These are phyloP conservation scores for Gossypium aridum DNA, from an alignment of 441 rosid species.

Conservation along the genomic window DNA sequence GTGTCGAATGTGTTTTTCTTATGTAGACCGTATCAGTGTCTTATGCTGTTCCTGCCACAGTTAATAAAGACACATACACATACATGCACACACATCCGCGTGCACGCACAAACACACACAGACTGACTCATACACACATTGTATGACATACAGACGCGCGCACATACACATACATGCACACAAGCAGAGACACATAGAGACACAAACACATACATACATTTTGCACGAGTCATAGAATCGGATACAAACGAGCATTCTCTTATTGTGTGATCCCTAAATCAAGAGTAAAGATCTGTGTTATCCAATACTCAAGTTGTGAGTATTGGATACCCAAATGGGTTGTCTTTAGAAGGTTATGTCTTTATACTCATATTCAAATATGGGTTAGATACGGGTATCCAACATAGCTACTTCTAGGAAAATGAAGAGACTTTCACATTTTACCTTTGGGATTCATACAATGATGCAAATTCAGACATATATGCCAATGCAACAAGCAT, in stretches of 20 bases:
- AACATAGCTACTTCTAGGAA: background rate
- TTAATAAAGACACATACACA: background rate
- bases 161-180: too few species aligned
- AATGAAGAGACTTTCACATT: background rate
- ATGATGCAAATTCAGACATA: constrained; percentile 5
- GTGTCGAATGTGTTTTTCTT: too few species aligned
- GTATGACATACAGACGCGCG: too few species aligned
- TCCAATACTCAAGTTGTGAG: too few species aligned
- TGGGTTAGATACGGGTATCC: background rate
- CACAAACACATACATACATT: too few species aligned
- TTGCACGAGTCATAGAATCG: background rate
- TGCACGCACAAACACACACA: background rate
- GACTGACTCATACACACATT: too few species aligned
- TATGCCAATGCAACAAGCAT: background rate
- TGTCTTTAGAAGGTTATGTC: background rate
- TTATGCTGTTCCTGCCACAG: background rate
- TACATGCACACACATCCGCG: background rate
- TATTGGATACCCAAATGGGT: background rate
- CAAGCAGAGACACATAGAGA: too few species aligned
- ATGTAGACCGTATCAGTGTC: background rate
- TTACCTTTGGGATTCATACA: background rate
- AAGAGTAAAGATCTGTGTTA: background rate
- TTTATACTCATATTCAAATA: background rate
- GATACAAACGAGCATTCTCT: background rate
- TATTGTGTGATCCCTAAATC: background rate